phyloP scores from a whole-genome alignment of 805 yeast species.

The Priceomyces castillae region DNA sequence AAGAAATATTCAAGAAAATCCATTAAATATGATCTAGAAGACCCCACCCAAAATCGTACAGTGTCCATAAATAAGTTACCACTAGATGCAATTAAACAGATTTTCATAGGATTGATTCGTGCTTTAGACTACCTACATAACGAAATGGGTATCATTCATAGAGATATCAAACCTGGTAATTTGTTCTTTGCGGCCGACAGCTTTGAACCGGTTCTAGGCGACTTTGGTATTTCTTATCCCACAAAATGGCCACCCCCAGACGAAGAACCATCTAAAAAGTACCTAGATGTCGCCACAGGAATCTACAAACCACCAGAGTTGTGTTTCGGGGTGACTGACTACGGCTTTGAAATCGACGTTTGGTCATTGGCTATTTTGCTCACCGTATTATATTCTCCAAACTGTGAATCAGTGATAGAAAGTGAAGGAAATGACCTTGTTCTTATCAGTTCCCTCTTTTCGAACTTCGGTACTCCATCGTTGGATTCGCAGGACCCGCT shows the following conservation, averaged over 20 bases:
- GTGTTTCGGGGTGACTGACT: constrained; percentile 56
- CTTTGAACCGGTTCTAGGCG: constrained; percentile 45
- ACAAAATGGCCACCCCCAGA: constrained; percentile 14
- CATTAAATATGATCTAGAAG: constrained; percentile 23
- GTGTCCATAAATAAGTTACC: constrained; percentile 14
- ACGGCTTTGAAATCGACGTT: constrained; percentile 57
- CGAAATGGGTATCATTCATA: constrained; percentile 33
- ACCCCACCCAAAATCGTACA: constrained; percentile 15
- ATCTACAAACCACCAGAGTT: constrained; percentile 74
- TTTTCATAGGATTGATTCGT: constrained; percentile 18
- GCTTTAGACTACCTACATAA: constrained; percentile 30
- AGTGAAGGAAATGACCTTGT: constrained; percentile 54
- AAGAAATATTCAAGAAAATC: constrained; percentile 17
- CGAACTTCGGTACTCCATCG: constrained; percentile 64
- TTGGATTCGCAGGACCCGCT: constrained; percentile 12
- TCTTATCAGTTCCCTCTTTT: constrained; percentile 53
- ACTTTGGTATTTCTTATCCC: constrained; percentile 58
- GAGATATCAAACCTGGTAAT: constrained; percentile 42
- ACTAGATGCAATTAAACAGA: constrained; percentile 9
- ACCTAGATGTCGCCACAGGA: constrained; percentile 64
- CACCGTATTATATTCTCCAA: constrained; percentile 45
- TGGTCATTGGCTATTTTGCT: constrained; percentile 71
- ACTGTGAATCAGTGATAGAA: constrained; percentile 31
- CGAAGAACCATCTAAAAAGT: constrained; percentile 43
- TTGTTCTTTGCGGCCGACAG: constrained; percentile 24